Base-by-base conservation (phyloP, 1,284 basidiomycete genomes). In the Garcileccinum viscosum region DNA sequence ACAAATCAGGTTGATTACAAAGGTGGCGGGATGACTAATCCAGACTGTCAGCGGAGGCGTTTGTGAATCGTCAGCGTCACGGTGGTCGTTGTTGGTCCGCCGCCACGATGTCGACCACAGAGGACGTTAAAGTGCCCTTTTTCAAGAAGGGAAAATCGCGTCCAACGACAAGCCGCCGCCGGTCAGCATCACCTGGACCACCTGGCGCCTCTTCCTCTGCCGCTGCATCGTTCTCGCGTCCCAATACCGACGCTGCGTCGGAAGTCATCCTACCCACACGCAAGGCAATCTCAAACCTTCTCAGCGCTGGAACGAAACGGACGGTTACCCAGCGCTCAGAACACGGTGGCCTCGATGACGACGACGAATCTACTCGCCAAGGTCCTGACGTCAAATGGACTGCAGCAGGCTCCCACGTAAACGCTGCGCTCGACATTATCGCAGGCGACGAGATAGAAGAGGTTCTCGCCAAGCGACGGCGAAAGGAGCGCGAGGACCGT, bases 271-370 rank as follows among this genome's bases (percentile, higher is more conserved):
- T 93, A 8, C 95, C 95, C 9, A 86, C 87, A 14, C 89, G 90
- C 72, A 95, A 92, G 79, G 77, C 85, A 1, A 80, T 86, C 19
- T 82, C 84, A 19, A 95, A 92, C 77, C 87, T 96, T 1, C 87
- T 96, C 47, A 92, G 91, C 67, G 93, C 95, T 60, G 95, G 95
- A 0, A 93, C 94, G 0, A 96, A 96, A 79, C 91, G 95, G 35
- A 90, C 90, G 3, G 81, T 80, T 1, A 82, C 89, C 4, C 90
- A 93, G 76, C 83, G 90, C 59, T 84, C 87, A 30, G 82, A 77
- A 12, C 79, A 84, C 37, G 80, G 83, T 14, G 82, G 82, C n/a
- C 58, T 33, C n/a, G 58, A 60, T 14, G 86, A 86, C 59, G 77
- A 78, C 4, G 86, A 87, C 47, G 82, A 79, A 30, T 78, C 82